These are phyloP conservation scores for Taiozyma sp. DNA, from an alignment of 1,139 yeast genomes.

Conservation along the genomic window DNA sequence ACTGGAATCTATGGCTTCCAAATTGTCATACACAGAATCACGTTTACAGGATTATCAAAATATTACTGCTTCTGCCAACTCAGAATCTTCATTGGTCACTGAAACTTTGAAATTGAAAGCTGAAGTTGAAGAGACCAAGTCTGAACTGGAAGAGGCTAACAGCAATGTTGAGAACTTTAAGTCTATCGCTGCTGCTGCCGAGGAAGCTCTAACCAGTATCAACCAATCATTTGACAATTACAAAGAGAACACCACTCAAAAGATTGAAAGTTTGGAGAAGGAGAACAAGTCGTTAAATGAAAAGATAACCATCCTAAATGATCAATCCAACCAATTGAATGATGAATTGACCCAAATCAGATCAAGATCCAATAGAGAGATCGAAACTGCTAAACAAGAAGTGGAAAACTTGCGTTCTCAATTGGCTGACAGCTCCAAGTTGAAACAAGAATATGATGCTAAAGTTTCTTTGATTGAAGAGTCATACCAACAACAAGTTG, in stretches of 20 bases:
- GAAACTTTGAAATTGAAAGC: slow-evolving; percentile 27
- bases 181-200: slow-evolving; percentile 43
- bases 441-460: slow-evolving; percentile 32
- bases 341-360: slow-evolving; percentile 23
- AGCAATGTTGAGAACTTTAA: slow-evolving; percentile 46
- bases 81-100: slow-evolving; percentile 19
- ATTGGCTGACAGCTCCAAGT: slow-evolving; percentile 21
- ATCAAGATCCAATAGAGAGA: slow-evolving; percentile 18
- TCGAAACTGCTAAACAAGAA: slow-evolving; percentile 13
- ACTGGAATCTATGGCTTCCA: slow-evolving; percentile 29
- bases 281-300: slow-evolving; percentile 35
- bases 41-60: slow-evolving; percentile 26
- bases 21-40: slow-evolving; percentile 32
- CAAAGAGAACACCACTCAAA: slow-evolving; percentile 28
- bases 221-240: slow-evolving; percentile 38
- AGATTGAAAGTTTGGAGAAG: slow-evolving; percentile 23
- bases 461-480: slow-evolving; percentile 33
- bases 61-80: slow-evolving; percentile 15
- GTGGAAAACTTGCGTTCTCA: slow-evolving; percentile 19
- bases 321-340: slow-evolving; percentile 31
- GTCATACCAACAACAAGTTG: slow-evolving; percentile 49
- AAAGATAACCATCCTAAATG: slow-evolving; percentile 30
- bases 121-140: slow-evolving; percentile 37
- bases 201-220: slow-evolving; percentile 39
- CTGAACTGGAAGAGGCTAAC: slow-evolving; percentile 42